Evolutionary conservation across 176 grass and related monocot genomes (phyloP), one percentile per base, ranked within the genome.

Genomic region (Bromus sterilis): DNA sequence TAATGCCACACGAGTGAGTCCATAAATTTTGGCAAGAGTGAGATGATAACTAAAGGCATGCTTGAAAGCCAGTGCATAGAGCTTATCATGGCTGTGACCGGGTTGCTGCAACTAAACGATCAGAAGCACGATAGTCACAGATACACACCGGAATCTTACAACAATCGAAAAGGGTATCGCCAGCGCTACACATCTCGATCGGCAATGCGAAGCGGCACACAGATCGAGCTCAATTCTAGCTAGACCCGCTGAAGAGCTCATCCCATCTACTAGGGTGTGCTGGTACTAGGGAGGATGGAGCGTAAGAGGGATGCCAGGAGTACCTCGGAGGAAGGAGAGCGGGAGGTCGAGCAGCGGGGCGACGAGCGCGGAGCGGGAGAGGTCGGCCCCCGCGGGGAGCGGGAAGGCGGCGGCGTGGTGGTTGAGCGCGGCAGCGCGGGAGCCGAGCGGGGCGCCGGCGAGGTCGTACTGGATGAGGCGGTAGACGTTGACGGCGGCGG

Each of bases 381-480:
- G 93, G 90, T 99, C 96, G 1, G 93, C 86, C 23, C 60, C 89
- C 0, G 90, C 59, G 43, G 91, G 81, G 73, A 95, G 76, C 46
- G 93, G 91, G 60, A 89, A 43, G 0, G 82, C 83, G 14, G 81
- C 87, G 32, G 96, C 93, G 66, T 95, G 93, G 82, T 99, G 85
- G 79, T 93, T 93, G 79, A 93, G 82, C 3, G 53, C 53, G 5
- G 89, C 90, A 69, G 89, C 56, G 82, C 93, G 96, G 9, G 96
- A 95, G 65, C 91, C 91, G 29, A 91, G 86, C 16, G 86, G 91
- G 6, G 85, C 82, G 35, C 86, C 89, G 12, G 90, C 85, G 49
- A 99, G 91, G 92, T 99, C 96, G 91, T 99, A 99, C 89, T 99
- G 96, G 89, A 95, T 89, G 70, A 95, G 76, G 20, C 96, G 96